Evolutionary conservation across 2,329 filamentous ascomycete species (phyloP).

Genomic region (Teratosphaeria destructans): DNA sequence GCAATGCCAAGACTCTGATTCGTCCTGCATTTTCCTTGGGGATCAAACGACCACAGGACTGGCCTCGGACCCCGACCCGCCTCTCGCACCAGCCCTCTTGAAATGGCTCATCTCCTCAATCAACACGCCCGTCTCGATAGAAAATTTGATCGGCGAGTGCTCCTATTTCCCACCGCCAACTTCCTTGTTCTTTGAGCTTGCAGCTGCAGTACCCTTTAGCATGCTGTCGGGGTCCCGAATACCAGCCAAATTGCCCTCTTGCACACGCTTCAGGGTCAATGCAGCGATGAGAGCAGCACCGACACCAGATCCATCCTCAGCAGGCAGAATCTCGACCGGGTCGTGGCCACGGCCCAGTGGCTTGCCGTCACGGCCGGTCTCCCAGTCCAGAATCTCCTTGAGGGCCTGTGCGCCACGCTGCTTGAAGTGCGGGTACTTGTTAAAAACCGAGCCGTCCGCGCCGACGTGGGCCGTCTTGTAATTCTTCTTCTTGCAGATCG

Average conservation of each 20-base stretch:
- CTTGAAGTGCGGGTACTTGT: conserved; percentile 99
- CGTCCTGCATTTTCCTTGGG: background rate
- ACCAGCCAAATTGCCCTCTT: conserved; percentile 48
- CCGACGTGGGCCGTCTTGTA: conserved; percentile 85
- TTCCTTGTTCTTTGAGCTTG: conserved; percentile 3
- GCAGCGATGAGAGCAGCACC: conserved; percentile 88
- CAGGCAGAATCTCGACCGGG: conserved; percentile 75
- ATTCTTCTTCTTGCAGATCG: conserved; percentile 93
- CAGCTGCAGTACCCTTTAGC: conserved; percentile 26
- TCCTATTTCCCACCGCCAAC: background rate
- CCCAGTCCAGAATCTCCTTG: conserved; percentile 93
- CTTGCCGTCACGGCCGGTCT: conserved; percentile 58
- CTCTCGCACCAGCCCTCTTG: background rate
- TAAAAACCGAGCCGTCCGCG: conserved; percentile 94
- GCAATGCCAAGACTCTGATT: background rate
- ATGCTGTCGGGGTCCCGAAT: conserved; percentile 43
- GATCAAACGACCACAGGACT: background rate
- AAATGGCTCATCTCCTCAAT: background rate
- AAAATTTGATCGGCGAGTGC: background rate
- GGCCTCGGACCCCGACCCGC: background rate
- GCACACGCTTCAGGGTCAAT: conserved; percentile 52
- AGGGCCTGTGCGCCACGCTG: conserved; percentile 78
- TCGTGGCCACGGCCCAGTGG: conserved; percentile 50
- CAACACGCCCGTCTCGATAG: background rate
- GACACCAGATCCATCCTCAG: conserved; percentile 95